Evolutionary conservation across 148 eudicot species (phyloP).

Genomic region (Diospyros kaki): DNA sequence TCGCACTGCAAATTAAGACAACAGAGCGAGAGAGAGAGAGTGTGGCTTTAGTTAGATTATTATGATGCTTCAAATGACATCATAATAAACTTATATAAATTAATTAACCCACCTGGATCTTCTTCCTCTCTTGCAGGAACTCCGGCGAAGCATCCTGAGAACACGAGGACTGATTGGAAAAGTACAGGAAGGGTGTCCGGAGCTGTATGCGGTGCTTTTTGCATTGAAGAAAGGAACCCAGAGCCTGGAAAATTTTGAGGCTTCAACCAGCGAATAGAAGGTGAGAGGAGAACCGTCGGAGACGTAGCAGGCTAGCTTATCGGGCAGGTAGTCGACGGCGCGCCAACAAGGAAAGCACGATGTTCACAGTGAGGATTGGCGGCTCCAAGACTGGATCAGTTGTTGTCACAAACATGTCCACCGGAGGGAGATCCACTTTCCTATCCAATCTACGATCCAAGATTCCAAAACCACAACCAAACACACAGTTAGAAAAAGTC

Average conservation of each 20-base stretch:
- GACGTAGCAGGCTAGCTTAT: slow-evolving; percentile 36
- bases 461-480: neutral
- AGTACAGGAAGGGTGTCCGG: slow-evolving; percentile 42
- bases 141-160: slow-evolving; percentile 10
- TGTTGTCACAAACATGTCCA: slow-evolving; percentile 44
- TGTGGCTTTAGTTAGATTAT: no score
- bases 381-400: slow-evolving; percentile 39
- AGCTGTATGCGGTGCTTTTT: slow-evolving; percentile 17
- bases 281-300: slow-evolving; percentile 41
- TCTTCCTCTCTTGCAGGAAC: slow-evolving; percentile 28
- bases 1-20: no score
- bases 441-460: neutral
- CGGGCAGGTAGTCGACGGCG: slow-evolving; percentile 33
- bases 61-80: no score
- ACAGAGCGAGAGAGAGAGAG: no score
- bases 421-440: slow-evolving; percentile 22
- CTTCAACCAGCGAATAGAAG: slow-evolving; percentile 24
- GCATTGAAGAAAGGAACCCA: slow-evolving; percentile 56
- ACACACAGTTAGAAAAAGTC: neutral
- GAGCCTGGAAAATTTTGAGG: slow-evolving; percentile 29
- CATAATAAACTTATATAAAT: no score
- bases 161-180: neutral
- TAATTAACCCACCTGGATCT: slow-evolving; percentile 19
- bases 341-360: slow-evolving; percentile 34
- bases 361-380: slow-evolving; percentile 32